Percentiles rank a stretch among this genome's conserved stretches.
phyloP scores from a whole-genome alignment of 768 basidiomycete species.

The Boletus subparvulus region DNA sequence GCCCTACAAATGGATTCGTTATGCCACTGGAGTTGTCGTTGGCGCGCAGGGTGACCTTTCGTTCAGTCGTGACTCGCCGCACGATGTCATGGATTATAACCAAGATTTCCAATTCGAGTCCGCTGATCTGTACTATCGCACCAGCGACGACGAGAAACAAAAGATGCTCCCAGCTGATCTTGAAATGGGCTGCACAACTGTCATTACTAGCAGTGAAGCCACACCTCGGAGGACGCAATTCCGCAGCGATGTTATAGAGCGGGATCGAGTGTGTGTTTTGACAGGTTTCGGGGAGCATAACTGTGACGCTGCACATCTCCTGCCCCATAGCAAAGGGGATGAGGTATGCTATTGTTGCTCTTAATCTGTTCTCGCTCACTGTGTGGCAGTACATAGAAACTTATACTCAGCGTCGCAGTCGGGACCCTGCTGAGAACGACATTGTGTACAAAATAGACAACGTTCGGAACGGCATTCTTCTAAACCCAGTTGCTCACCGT shows the following conservation, averaged over 20 bases:
- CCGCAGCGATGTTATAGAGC: neutral
- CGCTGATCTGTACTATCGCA: constrained; percentile 1
- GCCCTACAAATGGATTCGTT: constrained; percentile 8
- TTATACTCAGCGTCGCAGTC: neutral
- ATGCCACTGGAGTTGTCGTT: constrained; percentile 2
- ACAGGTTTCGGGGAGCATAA: rapidly evolving
- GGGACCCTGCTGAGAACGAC: neutral
- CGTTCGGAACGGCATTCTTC: constrained; percentile 1
- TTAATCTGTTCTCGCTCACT: neutral
- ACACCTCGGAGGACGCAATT: neutral
- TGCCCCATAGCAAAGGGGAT: constrained; percentile 4
- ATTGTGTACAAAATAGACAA: neutral
- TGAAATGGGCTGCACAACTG: neutral
- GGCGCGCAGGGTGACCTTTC: constrained; percentile 1
- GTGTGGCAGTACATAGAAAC: neutral
- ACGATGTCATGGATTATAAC: neutral
- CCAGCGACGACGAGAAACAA: neutral
- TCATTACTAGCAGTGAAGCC: neutral
- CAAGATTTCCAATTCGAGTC: neutral
- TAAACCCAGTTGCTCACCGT: neutral
- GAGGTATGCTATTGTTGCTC: neutral
- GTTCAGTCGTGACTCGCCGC: neutral
- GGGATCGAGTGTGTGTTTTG: constrained; percentile 2
- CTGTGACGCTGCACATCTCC: constrained; percentile 6
- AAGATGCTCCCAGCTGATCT: constrained; percentile 5